Conservation (phyloP, 352 stramenopile genomes). For the Saprolegnia parasitica region DNA sequence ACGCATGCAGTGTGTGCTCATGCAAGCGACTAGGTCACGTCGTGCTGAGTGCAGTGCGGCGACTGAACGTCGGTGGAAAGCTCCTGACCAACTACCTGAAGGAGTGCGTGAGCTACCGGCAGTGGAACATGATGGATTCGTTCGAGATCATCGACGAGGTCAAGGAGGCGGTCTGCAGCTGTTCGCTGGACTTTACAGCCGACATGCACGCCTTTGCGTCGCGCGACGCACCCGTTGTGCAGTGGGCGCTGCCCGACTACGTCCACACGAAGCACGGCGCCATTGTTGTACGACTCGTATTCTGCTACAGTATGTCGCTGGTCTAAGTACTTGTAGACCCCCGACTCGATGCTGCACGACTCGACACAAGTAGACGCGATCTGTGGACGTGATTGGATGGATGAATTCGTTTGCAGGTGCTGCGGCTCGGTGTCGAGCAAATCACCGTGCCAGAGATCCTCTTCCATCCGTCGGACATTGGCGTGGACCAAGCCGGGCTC, state of each 20-base stretch:
- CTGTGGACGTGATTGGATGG: neutral
- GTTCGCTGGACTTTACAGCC: constrained; percentile 77
- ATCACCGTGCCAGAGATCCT: constrained; percentile 88
- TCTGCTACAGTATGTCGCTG: neutral
- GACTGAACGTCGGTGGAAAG: constrained; percentile 93
- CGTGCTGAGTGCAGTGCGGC: constrained; percentile 35
- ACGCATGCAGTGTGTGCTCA: too few species aligned
- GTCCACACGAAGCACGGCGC: constrained; percentile 58
- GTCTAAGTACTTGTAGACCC: neutral
- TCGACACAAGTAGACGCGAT: neutral
- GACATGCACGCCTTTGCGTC: constrained; percentile 51
- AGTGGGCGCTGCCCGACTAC: constrained; percentile 83
- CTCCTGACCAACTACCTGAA: constrained; percentile 96
- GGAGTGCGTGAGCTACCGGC: constrained; percentile 92
- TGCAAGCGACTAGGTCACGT: neutral
- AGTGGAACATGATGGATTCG: constrained; percentile 96
- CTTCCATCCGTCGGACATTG: constrained; percentile 90
- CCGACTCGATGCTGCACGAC: constrained; percentile 6
- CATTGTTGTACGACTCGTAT: constrained; percentile 8
- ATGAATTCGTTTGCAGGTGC: constrained; percentile 40
- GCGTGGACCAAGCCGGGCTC: constrained; percentile 81
- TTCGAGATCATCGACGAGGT: constrained; percentile 70
- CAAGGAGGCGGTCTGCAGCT: constrained; percentile 88
- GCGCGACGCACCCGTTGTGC: constrained; percentile 37
- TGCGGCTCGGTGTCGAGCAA: constrained; percentile 84